Base-by-base conservation (phyloP, 2,329 filamentous ascomycete genomes). In the Colletotrichum tropicale region DNA sequence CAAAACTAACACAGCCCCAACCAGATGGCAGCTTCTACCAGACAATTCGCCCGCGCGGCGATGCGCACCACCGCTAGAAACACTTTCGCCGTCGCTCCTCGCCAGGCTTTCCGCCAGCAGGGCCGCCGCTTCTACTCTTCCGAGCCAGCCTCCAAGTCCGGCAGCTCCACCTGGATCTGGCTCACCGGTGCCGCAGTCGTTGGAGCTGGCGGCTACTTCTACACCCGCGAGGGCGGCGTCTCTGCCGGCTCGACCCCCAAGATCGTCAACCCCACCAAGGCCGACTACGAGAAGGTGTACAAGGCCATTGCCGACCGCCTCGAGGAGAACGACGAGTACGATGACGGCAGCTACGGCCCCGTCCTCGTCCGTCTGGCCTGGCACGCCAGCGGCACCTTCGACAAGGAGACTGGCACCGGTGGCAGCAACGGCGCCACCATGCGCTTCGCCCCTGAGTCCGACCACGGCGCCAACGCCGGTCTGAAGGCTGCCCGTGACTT, bases 401-500 rank as follows among this genome's bases (percentile, higher is more conserved):
- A 98, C 84, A 94, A 94, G 88, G 91, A 91, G 83, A 98, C 96
- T 30, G 91, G 91, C 78, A 98, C 96, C 61, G 97, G 96, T 81
- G 96, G 96, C 79, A 96, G 94, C 89, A 98, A 98, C 85, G 96
- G 97, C 79, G 96, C 96, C 74, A 98, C 96, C 79, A 98, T 98
- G 97, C 93, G 97, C 83, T 98, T 98, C 85, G 89, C 93, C 28
- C 96, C 96, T 62, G 97, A 98, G 88, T 89, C 92, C 76, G 93
- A 93, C 85, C 96, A 99, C 86, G 96, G 96, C 80, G 97, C 96
- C 86, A 99, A 99, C 83, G 95, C 96, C 75, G 97, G 96, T 80
- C 90, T 98, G 82, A 93, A 94, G 84, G 88, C 91, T 80, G 97
- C 96, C 77, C 95, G 96, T 76, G 93, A 98, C 86, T 98, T 98